A percentile compares a stretch with the other conserved stretches of the same genome.
Conservation (phyloP, 2,329 filamentous ascomycete genomes). For the Metarhizium robertsii region DNA sequence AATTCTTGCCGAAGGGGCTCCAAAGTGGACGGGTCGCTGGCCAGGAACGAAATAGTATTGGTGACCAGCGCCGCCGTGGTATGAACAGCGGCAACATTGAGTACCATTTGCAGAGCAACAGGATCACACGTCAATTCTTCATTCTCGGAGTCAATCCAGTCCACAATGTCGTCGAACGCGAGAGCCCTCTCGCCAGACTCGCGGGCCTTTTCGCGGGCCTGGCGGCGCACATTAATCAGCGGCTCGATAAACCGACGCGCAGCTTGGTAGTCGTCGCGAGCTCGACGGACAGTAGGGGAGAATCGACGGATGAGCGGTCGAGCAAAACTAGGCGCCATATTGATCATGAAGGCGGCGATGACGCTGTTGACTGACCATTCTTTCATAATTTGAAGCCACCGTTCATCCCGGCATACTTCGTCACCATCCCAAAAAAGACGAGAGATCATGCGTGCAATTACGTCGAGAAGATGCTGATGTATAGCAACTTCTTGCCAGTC, state of each 20-base stretch:
- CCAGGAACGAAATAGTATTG: conserved; percentile 7
- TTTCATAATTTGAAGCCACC: conserved; percentile 7
- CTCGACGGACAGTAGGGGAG: conserved; percentile 3
- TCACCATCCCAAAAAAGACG: conserved; percentile 9
- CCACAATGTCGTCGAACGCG: conserved; percentile 7
- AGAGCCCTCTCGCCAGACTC: neutral
- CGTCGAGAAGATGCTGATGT: conserved; percentile 2
- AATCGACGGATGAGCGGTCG: conserved; percentile 7
- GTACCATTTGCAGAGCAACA: conserved; percentile 8
- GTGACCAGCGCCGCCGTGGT: conserved; percentile 6
- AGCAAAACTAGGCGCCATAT: conserved; percentile 6
- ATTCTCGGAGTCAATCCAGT: conserved; percentile 9
- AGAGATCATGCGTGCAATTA: conserved; percentile 8
- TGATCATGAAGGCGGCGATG: conserved; percentile 8
- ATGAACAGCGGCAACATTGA: conserved; percentile 8
- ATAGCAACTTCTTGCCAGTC: conserved; percentile 6
- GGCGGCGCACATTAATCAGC: conserved; percentile 5
- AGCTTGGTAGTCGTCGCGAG: conserved; percentile 5
- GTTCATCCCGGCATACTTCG: conserved; percentile 6
- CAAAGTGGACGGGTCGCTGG: conserved; percentile 3
- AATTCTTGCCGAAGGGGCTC: conserved; percentile 5
- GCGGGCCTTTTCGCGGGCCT: conserved; percentile 1
- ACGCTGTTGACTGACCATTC: conserved; percentile 8
- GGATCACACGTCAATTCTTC: conserved; percentile 7
- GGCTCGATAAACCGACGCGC: conserved; percentile 8